Evolutionary conservation across 2,329 filamentous ascomycete species (phyloP), one percentile per base, ranked within the genome.

Genomic region (Penicillium carneum): DNA sequence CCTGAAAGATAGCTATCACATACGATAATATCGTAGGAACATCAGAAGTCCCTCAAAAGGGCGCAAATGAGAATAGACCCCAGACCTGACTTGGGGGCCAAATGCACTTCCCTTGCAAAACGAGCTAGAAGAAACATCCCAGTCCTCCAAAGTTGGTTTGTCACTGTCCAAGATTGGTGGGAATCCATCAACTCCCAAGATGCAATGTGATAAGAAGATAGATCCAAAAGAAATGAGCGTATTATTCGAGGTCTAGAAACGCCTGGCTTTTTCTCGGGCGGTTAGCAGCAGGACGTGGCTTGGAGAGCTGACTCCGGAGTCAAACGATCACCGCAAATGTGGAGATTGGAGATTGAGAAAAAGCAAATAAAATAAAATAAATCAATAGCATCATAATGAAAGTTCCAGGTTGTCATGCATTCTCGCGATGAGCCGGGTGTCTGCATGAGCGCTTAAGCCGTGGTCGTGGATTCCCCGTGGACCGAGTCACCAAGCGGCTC

Each of bases 381-480:
- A 29, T 31, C 9, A 31, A 20, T 14, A 20, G 16, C 9, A 45
- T 34, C 14, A 53, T 26, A 57, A 65, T 60, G 54, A 67, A 65
- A 57, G 53, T 63, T 65, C 55, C 31, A 47, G 16, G 11, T 38
- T 33, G 29, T 62, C 60, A 41, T 55, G 38, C 46, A 49, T 33
- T 33, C 54, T 63, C 52, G 61, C 34, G 9, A 57, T 55, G 26
- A 48, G 18, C 43, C 46, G 55, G 57, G 42, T 55, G 29, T 47
- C n/a, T 56, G 38, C 43, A 55, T 58, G 63, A 51, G 68, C 68
- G 68, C 67, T 68, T 69, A 70, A 68, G 64, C 57, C 69, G n/a
- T 62, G 67, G 68, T 47, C 63, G 43, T 63, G 61, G 67, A 69
- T 64, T 62, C 64, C 64, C 65, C 67, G 65, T 60, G 39, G 48